Evolutionary conservation across 1,284 basidiomycete species (phyloP).

Genomic region (Earliella scabrosa): DNA sequence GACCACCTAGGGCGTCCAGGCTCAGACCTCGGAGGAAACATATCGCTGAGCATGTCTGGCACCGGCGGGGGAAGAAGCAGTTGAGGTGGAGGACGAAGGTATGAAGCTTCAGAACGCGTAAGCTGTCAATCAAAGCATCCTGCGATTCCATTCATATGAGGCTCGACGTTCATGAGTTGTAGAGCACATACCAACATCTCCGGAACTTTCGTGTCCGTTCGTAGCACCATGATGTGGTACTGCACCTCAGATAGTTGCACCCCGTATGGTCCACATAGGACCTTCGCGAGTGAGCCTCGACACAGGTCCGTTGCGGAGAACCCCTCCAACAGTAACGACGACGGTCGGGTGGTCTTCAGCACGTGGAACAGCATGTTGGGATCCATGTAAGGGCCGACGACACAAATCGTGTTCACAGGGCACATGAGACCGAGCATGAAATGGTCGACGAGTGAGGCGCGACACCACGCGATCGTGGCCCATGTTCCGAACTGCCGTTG

Average conservation of each 20-base stretch:
- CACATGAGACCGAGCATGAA: slow-evolving; percentile 2
- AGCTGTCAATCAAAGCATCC: background rate
- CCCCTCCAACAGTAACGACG: background rate
- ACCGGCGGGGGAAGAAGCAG: background rate
- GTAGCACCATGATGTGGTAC: background rate
- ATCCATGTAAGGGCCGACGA: slow-evolving; percentile 3
- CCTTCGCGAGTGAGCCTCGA: background rate
- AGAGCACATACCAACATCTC: background rate
- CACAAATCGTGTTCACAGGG: background rate
- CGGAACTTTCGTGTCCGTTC: background rate
- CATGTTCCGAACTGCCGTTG: slow-evolving; percentile 1
- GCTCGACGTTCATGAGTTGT: background rate
- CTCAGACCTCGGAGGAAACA: background rate
- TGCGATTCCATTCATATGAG: background rate
- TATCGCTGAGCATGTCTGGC: background rate
- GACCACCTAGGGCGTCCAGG: background rate
- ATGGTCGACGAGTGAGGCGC: slow-evolving; percentile 5
- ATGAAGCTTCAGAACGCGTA: background rate
- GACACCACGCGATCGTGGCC: background rate
- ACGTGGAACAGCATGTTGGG: slow-evolving; percentile 6
- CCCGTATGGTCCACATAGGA: background rate
- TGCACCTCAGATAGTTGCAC: background rate
- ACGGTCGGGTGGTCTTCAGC: background rate
- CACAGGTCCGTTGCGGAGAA: background rate
- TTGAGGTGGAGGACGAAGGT: background rate